Base-by-base conservation (phyloP, 2,329 filamentous ascomycete species). In the Basipetospora chlamydospora region DNA sequence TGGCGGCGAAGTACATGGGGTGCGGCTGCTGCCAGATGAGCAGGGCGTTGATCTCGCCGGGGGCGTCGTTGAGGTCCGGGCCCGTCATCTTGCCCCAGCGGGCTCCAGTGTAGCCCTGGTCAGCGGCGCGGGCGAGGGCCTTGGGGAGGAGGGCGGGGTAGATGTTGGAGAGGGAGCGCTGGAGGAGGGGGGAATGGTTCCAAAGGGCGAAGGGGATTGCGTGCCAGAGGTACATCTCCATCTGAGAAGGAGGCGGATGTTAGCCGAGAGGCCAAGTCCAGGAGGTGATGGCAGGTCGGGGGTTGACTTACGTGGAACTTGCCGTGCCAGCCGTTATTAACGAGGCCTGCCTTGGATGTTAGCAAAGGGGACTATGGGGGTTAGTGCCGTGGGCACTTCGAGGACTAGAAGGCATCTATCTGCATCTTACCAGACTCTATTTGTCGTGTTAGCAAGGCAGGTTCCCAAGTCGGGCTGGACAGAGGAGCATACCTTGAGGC, bases 21-120 rank as follows among this genome's bases (percentile, higher is more conserved):
- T 77, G 72, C 6, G 70, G 70, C 44, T 75, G 72, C 44, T 77
- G 72, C 72, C 72, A 77, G 39, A 75, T 67, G 3, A 77, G n/a
- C 2, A 77, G 53, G 8, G 63, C 65, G 47, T 77, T 77, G 47
- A 76, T 75, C 42, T 71, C 66, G 2, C 73, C 72, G 1, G 72
- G 70, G 2, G 69, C 66, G 32, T 62, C 67, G 9, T 65, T 57
- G 18, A 70, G 67, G 0, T 60, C 63, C 0, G 68, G 66, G 46
- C 60, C 49, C 1, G 48, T 51, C 50, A 53, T 53, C 37, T 52
- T 69, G 30, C 42, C 65, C 64, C 44, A 57, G 16, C 61, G 53
- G 6, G 62, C 61, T 22, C 63, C 61, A 5, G 47, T 42, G 48
- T 64, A 66, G 4, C 61, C 60, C 44, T 64, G 62, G 0, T 26